Conservation (phyloP, 495 filamentous ascomycete species). For the Aspergillus haitiensis region DNA sequence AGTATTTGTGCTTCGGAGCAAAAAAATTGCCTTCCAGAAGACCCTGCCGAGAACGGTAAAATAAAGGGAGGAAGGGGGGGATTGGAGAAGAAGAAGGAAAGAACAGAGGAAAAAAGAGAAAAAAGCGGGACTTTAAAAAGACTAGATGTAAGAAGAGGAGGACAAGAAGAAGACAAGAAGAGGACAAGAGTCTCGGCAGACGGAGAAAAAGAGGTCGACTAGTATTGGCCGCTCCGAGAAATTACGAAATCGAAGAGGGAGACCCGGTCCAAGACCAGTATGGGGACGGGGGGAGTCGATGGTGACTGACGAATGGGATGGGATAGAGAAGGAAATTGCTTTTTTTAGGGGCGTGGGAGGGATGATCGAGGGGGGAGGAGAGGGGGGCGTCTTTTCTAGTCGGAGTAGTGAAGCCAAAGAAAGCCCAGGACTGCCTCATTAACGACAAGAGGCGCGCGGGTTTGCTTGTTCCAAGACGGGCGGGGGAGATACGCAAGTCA, state of each 20-base stretch:
- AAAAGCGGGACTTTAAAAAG: constrained; percentile 14
- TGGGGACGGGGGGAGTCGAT: constrained; percentile 15
- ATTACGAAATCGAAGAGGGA: constrained; percentile 17
- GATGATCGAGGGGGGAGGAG: constrained; percentile 26
- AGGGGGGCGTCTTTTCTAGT: constrained; percentile 11
- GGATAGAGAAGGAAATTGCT: constrained; percentile 1
- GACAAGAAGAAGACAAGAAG: constrained; percentile 25
- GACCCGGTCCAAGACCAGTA: constrained; percentile 16
- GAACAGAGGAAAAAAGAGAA: constrained; percentile 9
- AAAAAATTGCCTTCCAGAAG: constrained; percentile 14
- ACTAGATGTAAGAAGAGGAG: constrained; percentile 19
- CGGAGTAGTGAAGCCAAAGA: no score
- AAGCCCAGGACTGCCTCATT: no score
- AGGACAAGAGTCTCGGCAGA: constrained; percentile 18
- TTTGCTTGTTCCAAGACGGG: constrained; percentile 1
- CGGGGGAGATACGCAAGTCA: constrained; percentile 27
- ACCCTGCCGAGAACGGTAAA: constrained; percentile 10
- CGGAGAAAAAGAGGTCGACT: constrained; percentile 10
- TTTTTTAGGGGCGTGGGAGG: constrained; percentile 17
- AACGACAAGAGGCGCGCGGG: neutral
- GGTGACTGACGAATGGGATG: constrained; percentile 16
- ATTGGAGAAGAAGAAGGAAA: constrained; percentile 20
- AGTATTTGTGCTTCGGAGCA: neutral
- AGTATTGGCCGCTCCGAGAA: constrained; percentile 13
- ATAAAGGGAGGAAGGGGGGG: constrained; percentile 19